phyloP scores from a whole-genome alignment of 225 moss, liverwort and hornwort species.

The Sphagnum tenellum region DNA sequence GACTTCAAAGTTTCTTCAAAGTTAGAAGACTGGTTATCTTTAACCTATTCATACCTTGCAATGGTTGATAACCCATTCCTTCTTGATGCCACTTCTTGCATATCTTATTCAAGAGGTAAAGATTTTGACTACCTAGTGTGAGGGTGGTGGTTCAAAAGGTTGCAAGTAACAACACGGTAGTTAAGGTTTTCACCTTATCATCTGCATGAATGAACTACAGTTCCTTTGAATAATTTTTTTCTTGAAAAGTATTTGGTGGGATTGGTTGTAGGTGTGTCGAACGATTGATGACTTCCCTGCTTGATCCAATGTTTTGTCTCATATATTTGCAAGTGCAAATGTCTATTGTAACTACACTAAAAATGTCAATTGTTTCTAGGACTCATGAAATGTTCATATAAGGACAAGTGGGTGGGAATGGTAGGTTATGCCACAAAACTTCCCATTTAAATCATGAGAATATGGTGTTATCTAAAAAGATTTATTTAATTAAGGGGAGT shows the following conservation, averaged over 20 bases:
- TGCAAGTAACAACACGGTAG: too few species aligned
- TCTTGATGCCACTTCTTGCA: constrained; percentile 76
- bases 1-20: constrained; percentile 35
- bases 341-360: constrained; percentile 87
- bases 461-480: too few species aligned
- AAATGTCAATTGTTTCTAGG: constrained; percentile 47
- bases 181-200: too few species aligned
- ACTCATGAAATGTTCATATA: too few species aligned
- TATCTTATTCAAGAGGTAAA: constrained; percentile 69
- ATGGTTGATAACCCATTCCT: constrained; percentile 93
- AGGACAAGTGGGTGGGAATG: too few species aligned
- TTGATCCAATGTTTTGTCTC: constrained; percentile 50
- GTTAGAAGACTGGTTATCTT: constrained; percentile 49
- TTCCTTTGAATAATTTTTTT: too few species aligned
- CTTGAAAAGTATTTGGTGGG: too few species aligned
- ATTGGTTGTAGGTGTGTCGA: constrained; percentile 64
- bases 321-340: constrained; percentile 77
- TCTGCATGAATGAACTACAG: too few species aligned
- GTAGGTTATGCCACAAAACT: too few species aligned
- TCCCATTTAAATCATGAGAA: too few species aligned
- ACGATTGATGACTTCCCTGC: constrained; percentile 53
- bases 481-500: too few species aligned
- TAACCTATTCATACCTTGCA: constrained; percentile 77
- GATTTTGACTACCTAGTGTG: neutral
- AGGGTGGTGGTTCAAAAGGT: too few species aligned